These are phyloP conservation scores for Sequoiadendron giganteum DNA, from an alignment of 75 land plant genomes.

Conservation along the genomic window DNA sequence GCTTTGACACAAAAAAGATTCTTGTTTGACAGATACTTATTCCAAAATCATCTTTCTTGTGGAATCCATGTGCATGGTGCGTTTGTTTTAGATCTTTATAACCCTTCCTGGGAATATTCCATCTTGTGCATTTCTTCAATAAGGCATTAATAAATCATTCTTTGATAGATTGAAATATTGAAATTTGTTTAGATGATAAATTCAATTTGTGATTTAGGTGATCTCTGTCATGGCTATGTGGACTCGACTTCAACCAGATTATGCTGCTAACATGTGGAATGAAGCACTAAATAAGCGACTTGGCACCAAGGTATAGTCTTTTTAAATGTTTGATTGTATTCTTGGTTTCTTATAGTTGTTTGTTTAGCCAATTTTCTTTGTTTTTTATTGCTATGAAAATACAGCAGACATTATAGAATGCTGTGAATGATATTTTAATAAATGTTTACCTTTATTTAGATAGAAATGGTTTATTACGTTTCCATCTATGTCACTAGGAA, in stretches of 20 bases:
- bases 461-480: background rate
- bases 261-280: constrained; percentile 99
- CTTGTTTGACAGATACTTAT: background rate
- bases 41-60: constrained; percentile 7
- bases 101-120: background rate
- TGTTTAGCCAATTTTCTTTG: background rate
- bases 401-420: background rate
- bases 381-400: background rate
- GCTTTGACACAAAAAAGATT: background rate
- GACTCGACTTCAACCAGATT: constrained; percentile 81
- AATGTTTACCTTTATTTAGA: background rate
- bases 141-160: background rate
- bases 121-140: background rate
- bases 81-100: background rate
- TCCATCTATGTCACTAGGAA: background rate
- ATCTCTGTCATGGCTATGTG: constrained; percentile 88
- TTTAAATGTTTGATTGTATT: constrained; percentile 10
- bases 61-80: background rate
- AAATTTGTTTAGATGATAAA: background rate
- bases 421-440: background rate
- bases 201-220: constrained; percentile 46
- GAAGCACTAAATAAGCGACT: constrained; percentile 98
- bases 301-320: constrained; percentile 64
- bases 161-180: background rate
- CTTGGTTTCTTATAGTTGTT: background rate